phyloP scores from a whole-genome alignment of 371 early-diverging fungal genomes.

The Rhizopus arrhizus region DNA sequence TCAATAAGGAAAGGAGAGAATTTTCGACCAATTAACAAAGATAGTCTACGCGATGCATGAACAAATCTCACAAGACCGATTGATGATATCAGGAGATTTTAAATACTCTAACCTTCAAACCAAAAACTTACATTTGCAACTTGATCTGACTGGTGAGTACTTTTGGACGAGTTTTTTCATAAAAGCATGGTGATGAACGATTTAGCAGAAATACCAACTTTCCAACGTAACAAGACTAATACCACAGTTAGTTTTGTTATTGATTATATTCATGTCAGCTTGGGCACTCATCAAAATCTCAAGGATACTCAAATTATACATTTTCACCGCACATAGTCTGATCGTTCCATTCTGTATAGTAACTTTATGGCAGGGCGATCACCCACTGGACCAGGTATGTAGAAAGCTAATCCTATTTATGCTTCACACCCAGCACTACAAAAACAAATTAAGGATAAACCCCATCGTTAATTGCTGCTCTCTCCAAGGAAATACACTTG shows the following conservation, averaged over 20 bases:
- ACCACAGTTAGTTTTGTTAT: not conserved
- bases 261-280: slow-evolving; percentile 7
- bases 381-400: slow-evolving; percentile 7
- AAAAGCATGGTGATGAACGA: not conserved
- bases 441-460: not conserved
- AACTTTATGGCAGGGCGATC: not conserved
- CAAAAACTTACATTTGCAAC: not conserved
- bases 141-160: not conserved
- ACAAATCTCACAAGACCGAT: not conserved
- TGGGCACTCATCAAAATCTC: not conserved
- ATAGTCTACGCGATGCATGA: not conserved
- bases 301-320: not conserved
- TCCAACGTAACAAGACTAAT: not conserved
- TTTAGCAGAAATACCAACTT: not conserved
- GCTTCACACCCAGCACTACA: not conserved
- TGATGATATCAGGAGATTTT: not conserved
- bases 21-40: not conserved
- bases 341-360: not conserved
- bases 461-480: not conserved
- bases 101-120: slow-evolving; percentile 1
- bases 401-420: slow-evolving; percentile 13
- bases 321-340: slow-evolving; percentile 3
- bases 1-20: not conserved
- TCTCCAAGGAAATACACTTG: not conserved
- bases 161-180: not conserved